Conservation (phyloP, 2,329 filamentous ascomycete genomes). For the Curvularia hawaiiensis region DNA sequence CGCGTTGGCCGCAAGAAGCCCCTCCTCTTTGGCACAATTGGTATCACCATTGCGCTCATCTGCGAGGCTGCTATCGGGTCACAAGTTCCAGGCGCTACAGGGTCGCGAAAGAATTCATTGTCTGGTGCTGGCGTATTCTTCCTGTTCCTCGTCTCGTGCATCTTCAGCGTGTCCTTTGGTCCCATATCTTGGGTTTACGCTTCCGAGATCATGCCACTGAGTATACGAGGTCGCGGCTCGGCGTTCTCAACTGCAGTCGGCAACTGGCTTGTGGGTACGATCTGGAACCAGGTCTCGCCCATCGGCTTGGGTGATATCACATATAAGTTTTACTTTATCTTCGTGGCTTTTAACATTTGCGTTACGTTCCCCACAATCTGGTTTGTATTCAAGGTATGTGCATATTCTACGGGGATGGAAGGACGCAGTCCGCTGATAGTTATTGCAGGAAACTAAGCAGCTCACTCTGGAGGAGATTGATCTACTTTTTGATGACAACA, state of each 20-base stretch:
- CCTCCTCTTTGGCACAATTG: conserved; percentile 59
- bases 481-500: conserved; percentile 60
- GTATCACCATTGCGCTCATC: conserved; percentile 62
- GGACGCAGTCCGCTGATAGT: background rate
- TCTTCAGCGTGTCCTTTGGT: conserved; percentile 44
- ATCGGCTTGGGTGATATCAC: conserved; percentile 56
- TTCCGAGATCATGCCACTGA: conserved; percentile 67
- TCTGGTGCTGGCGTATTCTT: conserved; percentile 69
- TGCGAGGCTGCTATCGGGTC: conserved; percentile 63
- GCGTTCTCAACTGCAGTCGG: conserved; percentile 64
- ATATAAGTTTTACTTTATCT: conserved; percentile 64
- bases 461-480: conserved; percentile 64
- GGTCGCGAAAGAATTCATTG: conserved; percentile 48
- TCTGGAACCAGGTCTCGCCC: conserved; percentile 65
- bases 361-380: conserved; percentile 55
- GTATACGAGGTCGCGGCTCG: conserved; percentile 64
- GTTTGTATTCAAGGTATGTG: conserved; percentile 54
- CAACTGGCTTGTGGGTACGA: conserved; percentile 64
- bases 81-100: conserved; percentile 36
- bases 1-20: conserved; percentile 58
- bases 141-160: conserved; percentile 58
- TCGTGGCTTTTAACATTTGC: conserved; percentile 57
- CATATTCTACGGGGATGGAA: background rate
- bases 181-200: conserved; percentile 66
- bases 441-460: conserved; percentile 46